These are phyloP conservation scores for Auriscalpium vulgare DNA, from an alignment of 768 basidiomycete genomes.

Conservation along the genomic window DNA sequence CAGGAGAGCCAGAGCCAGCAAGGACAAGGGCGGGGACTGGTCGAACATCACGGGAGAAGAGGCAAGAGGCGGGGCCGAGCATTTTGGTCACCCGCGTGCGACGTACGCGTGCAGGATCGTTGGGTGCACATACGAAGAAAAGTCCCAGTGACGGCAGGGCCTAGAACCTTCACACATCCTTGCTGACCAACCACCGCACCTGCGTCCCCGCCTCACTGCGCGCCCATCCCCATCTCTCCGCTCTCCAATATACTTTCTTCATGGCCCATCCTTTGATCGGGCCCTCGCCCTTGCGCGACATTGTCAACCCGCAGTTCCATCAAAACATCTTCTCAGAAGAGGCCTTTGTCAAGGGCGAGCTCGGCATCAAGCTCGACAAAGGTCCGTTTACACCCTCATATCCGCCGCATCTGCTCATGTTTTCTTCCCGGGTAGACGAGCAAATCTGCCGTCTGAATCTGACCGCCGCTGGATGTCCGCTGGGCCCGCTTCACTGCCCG, in stretches of 20 bases:
- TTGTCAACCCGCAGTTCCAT: constrained; percentile 87
- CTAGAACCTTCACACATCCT: no score
- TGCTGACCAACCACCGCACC: no score
- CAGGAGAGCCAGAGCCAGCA: no score
- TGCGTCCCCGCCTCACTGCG: not conserved
- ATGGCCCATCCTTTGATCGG: constrained; percentile 23
- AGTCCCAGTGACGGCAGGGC: no score
- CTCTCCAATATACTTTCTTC: constrained; percentile 1
- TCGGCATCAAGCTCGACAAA: constrained; percentile 86
- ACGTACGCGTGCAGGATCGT: no score
- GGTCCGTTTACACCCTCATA: constrained; percentile 37
- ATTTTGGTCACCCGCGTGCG: no score
- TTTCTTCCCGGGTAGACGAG: constrained; percentile 48
- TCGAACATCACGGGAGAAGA: no score
- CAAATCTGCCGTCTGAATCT: constrained; percentile 88
- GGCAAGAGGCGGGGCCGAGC: no score
- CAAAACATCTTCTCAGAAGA: constrained; percentile 87
- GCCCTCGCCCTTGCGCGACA: constrained; percentile 36
- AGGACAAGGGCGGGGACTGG: no score
- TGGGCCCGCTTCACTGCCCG: constrained; percentile 88
- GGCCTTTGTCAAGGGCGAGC: constrained; percentile 68
- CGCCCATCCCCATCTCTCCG: not conserved
- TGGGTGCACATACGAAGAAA: no score
- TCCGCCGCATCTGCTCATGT: constrained; percentile 3
- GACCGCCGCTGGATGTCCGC: constrained; percentile 78